phyloP scores from a whole-genome alignment of 805 yeast species.

The Yarrowia bubula region DNA sequence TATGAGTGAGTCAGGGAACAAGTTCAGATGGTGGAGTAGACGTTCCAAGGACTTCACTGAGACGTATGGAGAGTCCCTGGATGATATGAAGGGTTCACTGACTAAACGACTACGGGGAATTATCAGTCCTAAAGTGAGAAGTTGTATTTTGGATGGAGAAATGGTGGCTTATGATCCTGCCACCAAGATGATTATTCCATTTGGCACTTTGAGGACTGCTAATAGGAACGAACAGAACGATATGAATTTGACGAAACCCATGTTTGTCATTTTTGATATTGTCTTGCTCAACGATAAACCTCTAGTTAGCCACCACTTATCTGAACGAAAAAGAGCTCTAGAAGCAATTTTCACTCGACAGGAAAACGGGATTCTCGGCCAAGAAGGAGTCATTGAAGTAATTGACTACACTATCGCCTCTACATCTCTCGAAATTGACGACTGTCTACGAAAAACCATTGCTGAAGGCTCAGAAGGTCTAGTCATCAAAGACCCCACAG shows the following conservation, averaged over 20 bases:
- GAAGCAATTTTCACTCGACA: background rate
- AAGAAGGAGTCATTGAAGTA: slow-evolving; percentile 34
- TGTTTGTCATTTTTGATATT: slow-evolving; percentile 64
- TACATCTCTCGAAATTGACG: slow-evolving; percentile 53
- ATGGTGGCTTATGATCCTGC: slow-evolving; percentile 81
- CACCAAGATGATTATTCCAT: slow-evolving; percentile 58
- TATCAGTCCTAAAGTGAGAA: slow-evolving; percentile 36
- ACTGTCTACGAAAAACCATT: slow-evolving; percentile 57
- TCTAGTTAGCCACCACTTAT: slow-evolving; percentile 53
- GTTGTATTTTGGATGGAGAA: slow-evolving; percentile 77
- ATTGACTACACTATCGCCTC: slow-evolving; percentile 43
- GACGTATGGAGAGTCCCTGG: slow-evolving; percentile 57
- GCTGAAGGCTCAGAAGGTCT: slow-evolving; percentile 73
- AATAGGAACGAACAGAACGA: slow-evolving; percentile 55
- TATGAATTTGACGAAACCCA: slow-evolving; percentile 34
- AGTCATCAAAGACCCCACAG: slow-evolving; percentile 62
- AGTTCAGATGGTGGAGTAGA: slow-evolving; percentile 57
- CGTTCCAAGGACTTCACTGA: slow-evolving; percentile 70
- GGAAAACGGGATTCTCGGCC: slow-evolving; percentile 44
- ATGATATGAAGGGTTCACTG: slow-evolving; percentile 48
- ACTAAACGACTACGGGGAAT: slow-evolving; percentile 51
- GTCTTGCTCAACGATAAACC: slow-evolving; percentile 66
- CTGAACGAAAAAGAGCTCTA: slow-evolving; percentile 55
- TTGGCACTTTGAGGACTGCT: slow-evolving; percentile 73
- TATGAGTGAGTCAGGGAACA: slow-evolving; percentile 48